Evolutionary conservation across 345 rosid genomes (phyloP), one percentile per base, ranked within the genome.

Genomic region (Eucalyptus tenuipes): DNA sequence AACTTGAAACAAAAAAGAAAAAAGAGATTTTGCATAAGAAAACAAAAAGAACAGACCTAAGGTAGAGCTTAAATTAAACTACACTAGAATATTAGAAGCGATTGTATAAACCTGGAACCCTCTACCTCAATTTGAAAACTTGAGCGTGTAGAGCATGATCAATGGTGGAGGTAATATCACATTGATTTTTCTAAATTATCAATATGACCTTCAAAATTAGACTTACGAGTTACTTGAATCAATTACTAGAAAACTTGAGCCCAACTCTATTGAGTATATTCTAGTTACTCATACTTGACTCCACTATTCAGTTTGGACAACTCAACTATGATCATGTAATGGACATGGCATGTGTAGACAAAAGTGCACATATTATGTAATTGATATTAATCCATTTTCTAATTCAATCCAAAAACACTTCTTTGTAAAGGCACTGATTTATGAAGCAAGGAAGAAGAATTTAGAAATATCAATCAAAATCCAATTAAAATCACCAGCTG

Each of bases 401-500:
- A 55, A 55, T 22, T 55, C 61, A 9, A 55, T 55, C 61, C 6
- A 1, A 55, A 55, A 4, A 55, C 29, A 55, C 61, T 18, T 0
- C 2, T 52, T 52, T 52, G 0, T 7, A 52, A 52, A 52, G 10
- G 55, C 10, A 18, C 10, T 7, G 4, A 18, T 52, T 52, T 18
- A 52, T 52, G 24, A 52, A 18, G 4, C 2, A 52, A 52, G 24
- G 24, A 52, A 52, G 10, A 52, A 52, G 2, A 52, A 52, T 3
- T 10, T 7, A 52, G 10, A 52, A 18, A 52, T 52, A 18, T 52
- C 55, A 52, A 52, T 52, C 55, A 52, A 52, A 52, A 52, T 52
- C 24, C 10, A 52, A 18, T 52, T 18, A 52, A 52, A 0, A 52
- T 52, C 55, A 52, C 4, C 0, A 7, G 10, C 4, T 52, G 24